Base-by-base conservation (phyloP, 2,329 filamentous ascomycete genomes). In the Fusarium sp. region DNA sequence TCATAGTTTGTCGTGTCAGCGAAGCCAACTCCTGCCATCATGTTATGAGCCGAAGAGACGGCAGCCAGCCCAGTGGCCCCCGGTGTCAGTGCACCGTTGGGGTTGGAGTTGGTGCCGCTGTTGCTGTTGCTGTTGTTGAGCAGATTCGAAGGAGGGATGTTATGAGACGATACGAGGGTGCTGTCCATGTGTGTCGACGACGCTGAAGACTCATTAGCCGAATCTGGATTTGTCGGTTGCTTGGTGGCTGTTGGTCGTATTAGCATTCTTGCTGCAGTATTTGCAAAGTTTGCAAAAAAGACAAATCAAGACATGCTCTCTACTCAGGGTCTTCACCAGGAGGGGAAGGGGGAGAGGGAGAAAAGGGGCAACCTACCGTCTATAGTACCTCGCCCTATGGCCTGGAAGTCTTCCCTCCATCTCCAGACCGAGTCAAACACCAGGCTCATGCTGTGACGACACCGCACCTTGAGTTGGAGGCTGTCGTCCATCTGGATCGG, bases 341-440 rank as follows among this genome's bases (percentile, higher is more conserved):
- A 29, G 44, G 48, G 40, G 57, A 61, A 43, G 51, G 54, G 65
- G 58, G 42, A 49, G 19, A 19, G 19, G 19, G 19, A 19, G 19
- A 63, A 42, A 60, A 42, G 41, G 39, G 60, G 50, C 54, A 48
- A 78, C 85, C 80, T 82, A 92, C 90, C 84, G 78, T 92, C 90
- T 51, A 92, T 82, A 61, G 82, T 83, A 54, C 88, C 89, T 71
- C 88, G 85, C 44, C 88, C 90, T 73, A 87, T 83, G 44, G 89
- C 85, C 74, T 91, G 88, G 69, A 86, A 92, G 73, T 93, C 90
- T 73, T 92, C 89, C 67, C 91, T 85, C 91, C 91, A 95, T 61
- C 91, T 85, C 91, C 91, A 94, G 46, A 93, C 91, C 11, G 89
- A 91, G 76, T 95, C 91, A 70, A 91, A 94, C 2, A 95, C 88